phyloP scores from a whole-genome alignment of 225 moss, liverwort and hornwort genomes.

The Physcomitrium patens region DNA sequence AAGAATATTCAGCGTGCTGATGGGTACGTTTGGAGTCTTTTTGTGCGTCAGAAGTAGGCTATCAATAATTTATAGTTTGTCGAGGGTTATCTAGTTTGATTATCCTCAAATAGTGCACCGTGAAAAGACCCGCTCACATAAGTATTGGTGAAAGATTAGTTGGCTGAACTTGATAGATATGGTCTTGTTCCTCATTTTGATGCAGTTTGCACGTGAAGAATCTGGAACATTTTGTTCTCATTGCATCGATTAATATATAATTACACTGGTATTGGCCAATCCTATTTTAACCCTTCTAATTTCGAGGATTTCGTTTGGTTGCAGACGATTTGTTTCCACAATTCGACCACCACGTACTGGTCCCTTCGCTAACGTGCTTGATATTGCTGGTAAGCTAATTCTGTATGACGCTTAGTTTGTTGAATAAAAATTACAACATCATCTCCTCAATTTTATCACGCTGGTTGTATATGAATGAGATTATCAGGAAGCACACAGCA shows the following conservation, averaged over 20 bases:
- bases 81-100: too few relatives aligned
- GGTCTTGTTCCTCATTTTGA: slow-evolving; percentile 10
- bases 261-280: background rate
- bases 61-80: background rate
- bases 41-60: slow-evolving; percentile 5
- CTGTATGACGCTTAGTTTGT: slow-evolving; percentile 4
- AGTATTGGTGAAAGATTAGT: slow-evolving; percentile 1
- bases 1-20: slow-evolving; percentile 76
- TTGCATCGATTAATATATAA: background rate
- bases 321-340: slow-evolving; percentile 84
- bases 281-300: slow-evolving; percentile 16
- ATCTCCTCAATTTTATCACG: background rate
- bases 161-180: background rate
- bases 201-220: background rate
- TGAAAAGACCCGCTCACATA: too few relatives aligned
- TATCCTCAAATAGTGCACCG: too few relatives aligned
- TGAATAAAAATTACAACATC: background rate
- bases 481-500: background rate
- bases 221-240: background rate
- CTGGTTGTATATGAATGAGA: slow-evolving; percentile 12
- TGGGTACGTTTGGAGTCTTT: slow-evolving; percentile 40
- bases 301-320: slow-evolving; percentile 23
- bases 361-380: slow-evolving; percentile 65
- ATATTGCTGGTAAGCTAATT: slow-evolving; percentile 62
- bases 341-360: slow-evolving; percentile 75